These are phyloP conservation scores for Herpetospermum pedunculosum DNA, from an alignment of 306 rosid genomes.

Conservation along the genomic window DNA sequence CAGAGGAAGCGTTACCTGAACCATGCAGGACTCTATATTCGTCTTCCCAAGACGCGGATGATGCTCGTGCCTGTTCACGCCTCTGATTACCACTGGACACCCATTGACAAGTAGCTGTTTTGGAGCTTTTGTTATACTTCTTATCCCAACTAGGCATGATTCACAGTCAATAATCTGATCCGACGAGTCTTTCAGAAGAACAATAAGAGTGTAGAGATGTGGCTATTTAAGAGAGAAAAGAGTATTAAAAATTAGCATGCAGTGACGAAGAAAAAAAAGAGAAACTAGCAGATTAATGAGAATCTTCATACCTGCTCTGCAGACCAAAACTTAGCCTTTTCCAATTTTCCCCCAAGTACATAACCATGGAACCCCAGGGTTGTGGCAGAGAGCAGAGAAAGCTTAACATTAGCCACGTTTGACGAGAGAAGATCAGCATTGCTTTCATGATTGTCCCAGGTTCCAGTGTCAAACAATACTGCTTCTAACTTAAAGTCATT, in stretches of 20 bases:
- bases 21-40: slow-evolving; percentile 88
- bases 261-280: background rate
- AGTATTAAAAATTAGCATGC: background rate
- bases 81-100: slow-evolving; percentile 63
- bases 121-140: slow-evolving; percentile 61
- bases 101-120: slow-evolving; percentile 93
- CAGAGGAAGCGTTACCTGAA: slow-evolving; percentile 39
- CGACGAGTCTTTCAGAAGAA: slow-evolving; percentile 58
- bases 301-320: slow-evolving; percentile 64
- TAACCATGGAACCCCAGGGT: slow-evolving; percentile 58
- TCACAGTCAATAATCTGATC: slow-evolving; percentile 73
- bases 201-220: slow-evolving; percentile 65
- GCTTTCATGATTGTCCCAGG: slow-evolving; percentile 44
- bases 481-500: slow-evolving; percentile 56
- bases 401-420: slow-evolving; percentile 47
- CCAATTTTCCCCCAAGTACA: slow-evolving; percentile 52
- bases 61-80: slow-evolving; percentile 96
- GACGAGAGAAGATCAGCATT: slow-evolving; percentile 52
- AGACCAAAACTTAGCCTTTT: slow-evolving; percentile 80
- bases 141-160: slow-evolving; percentile 70
- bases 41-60: slow-evolving; percentile 94
- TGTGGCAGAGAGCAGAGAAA: slow-evolving; percentile 24
- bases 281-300: background rate
- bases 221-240: slow-evolving; percentile 45
- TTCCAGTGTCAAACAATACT: slow-evolving; percentile 45